phyloP scores from a whole-genome alignment of 768 basidiomycete genomes.

The Pluteus cervinus region DNA sequence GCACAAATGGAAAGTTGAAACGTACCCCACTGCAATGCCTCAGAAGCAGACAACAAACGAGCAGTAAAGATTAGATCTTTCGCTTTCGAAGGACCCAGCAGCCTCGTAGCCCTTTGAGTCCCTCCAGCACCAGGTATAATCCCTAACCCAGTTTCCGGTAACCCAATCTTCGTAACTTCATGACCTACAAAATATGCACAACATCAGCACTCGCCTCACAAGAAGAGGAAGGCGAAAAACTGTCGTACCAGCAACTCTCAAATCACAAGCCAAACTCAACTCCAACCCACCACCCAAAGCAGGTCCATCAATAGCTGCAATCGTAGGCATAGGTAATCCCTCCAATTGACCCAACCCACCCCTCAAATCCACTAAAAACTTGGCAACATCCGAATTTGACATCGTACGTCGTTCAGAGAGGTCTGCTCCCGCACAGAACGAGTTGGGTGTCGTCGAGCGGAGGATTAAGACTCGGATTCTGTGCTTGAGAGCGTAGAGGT shows the following conservation, averaged over 20 bases:
- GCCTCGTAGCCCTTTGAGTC: conserved; percentile 74
- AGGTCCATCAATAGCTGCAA: conserved; percentile 89
- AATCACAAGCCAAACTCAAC: conserved; percentile 81
- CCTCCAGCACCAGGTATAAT: conserved; percentile 93
- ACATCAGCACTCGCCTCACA: background rate
- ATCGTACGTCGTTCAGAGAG: conserved; percentile 81
- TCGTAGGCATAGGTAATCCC: conserved; percentile 78
- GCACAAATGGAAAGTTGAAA: conserved; percentile 5
- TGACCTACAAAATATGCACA: conserved; percentile 33
- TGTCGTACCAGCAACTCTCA: conserved; percentile 74
- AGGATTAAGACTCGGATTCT: conserved; percentile 79
- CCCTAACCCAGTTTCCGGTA: conserved; percentile 73
- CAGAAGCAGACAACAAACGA: conserved; percentile 53
- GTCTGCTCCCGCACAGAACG: conserved; percentile 93
- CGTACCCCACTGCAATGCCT: conserved; percentile 71
- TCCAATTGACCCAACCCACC: conserved; percentile 71
- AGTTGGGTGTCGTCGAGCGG: conserved; percentile 67
- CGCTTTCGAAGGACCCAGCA: conserved; percentile 74
- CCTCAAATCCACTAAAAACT: conserved; percentile 75
- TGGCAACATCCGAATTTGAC: conserved; percentile 64
- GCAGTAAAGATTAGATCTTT: conserved; percentile 87
- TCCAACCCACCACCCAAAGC: conserved; percentile 94
- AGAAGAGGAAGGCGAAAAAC: background rate
- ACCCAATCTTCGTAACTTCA: conserved; percentile 75
- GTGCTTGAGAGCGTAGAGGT: conserved; percentile 4